Base-by-base conservation (phyloP, 2,329 filamentous ascomycete genomes). In the Verticillium albo-atrum region DNA sequence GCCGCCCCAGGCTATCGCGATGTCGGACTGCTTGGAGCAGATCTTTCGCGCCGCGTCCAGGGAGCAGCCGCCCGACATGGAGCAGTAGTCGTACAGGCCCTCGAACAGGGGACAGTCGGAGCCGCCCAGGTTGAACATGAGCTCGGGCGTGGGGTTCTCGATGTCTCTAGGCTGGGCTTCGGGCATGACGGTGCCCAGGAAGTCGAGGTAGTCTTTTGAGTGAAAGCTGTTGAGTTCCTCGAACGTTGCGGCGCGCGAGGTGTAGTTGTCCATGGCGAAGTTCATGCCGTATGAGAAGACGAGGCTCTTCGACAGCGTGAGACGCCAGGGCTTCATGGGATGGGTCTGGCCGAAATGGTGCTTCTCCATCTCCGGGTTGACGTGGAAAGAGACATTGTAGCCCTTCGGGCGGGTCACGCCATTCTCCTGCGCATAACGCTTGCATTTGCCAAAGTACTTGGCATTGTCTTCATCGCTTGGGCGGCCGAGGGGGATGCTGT, bases 301-400 rank as follows among this genome's bases (percentile, higher is more conserved):
- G 54, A 99, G 85, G 68, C 95, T 92, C 74, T 99, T 98, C 59
- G 95, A 96, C 58, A 99, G 83, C 17, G 93, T 97, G 64, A 99
- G 79, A 35, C 95, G 91, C 94, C 95, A 98, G 61, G 95, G 95
- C 74, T 99, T 99, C 95, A 99, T 99, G 23, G 95, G 95, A 79
- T 99, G 95, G 10, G 91, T 93, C 76, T 91, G 89, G 65, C 95
- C 95, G 73, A 99, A 99, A 74, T 99, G 95, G 75, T 98, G 94
- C 71, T 90, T 90, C 77, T 99, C 95, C 72, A 98, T 96, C 61
- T 91, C 88, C 1, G 93, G 91, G 69, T 97, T 97, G 77, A 92
- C 92, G 74, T 99, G 95, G 76, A 93, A 98, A 10, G 94, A 97
- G 54, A 99, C 94, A 32, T 84, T 92, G 76, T 96, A 93, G 66